Evolutionary conservation across 2,329 filamentous ascomycete genomes (phyloP), one percentile per base, ranked within the genome.

Genomic region (Tetracladium maxilliforme): DNA sequence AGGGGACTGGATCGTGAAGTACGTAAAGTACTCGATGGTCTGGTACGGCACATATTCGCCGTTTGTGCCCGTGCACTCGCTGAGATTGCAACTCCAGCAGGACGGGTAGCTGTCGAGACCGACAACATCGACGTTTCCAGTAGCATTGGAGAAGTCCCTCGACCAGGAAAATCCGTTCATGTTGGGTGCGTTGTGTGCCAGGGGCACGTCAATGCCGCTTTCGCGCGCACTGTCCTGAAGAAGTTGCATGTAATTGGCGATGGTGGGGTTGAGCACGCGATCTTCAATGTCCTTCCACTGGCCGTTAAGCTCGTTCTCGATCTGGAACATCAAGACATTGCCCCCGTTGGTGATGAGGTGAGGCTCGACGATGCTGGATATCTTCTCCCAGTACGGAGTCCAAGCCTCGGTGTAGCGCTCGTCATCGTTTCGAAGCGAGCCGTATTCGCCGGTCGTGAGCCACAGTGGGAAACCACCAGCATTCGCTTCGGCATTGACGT

Each of bases 81-180:
- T 59, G 7, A 72, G 45, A 28, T 74, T 68, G 40, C 70, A 76
- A 26, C 62, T 70, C 68, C 68, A 74, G 49, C 70, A 74, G 1
- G 53, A 57, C 2, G 56, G 61, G 26, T 65, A 66, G 30, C 54
- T 59, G 36, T 71, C 65, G 3, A 64, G 37, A 1, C 62, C 56
- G 24, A 49, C 54, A 13, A 62, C 53, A 38, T 70, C 61, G 24
- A 71, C 58, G 31, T 70, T 61, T 7, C 70, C 70, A 9, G 52
- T 58, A 6, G 51, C 57, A 26, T 64, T 49, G 4, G 60, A 61
- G 36, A 61, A 74, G 41, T 75, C 69, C 10, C 58, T 58, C 0
- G 65, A 70, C 70, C 70, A 74, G 3, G 62, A 66, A 35, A 56
- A 58, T 2, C 58, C 53, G 15, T 52, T 52, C 56, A 70, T 62